These are phyloP conservation scores for Haplographium delicatum DNA, from an alignment of 495 filamentous ascomycete genomes.

Conservation along the genomic window DNA sequence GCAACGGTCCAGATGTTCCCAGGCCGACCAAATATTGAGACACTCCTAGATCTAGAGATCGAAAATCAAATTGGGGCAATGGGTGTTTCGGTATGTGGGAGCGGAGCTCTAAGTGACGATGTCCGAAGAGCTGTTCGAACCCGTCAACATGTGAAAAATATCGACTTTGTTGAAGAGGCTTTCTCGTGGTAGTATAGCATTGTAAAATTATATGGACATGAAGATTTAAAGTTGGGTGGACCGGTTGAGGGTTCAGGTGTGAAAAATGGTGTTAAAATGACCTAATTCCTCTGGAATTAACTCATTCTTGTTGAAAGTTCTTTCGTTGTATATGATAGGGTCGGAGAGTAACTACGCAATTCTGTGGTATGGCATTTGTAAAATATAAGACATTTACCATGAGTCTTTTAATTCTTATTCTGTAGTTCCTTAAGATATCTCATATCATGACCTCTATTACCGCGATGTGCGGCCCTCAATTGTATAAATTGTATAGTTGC, in stretches of 20 bases:
- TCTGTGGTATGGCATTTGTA: too few relatives aligned
- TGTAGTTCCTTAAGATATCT: too few relatives aligned
- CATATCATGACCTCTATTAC: too few relatives aligned
- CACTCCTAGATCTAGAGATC: slow-evolving; percentile 73
- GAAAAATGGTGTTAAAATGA: not conserved
- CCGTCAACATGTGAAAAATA: slow-evolving; percentile 55
- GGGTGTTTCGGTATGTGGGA: slow-evolving; percentile 83
- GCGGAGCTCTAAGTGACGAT: slow-evolving; percentile 83
- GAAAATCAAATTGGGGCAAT: slow-evolving; percentile 72
- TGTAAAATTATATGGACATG: too few relatives aligned
- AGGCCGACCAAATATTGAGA: slow-evolving; percentile 54
- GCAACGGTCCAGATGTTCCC: slow-evolving; percentile 88
- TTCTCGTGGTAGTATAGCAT: slow-evolving; percentile 83
- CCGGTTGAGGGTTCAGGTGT: too few relatives aligned
- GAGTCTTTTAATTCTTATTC: too few relatives aligned
- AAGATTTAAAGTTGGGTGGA: too few relatives aligned
- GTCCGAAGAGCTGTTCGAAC: slow-evolving; percentile 68
- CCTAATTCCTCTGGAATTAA: not conserved
- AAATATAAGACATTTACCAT: too few relatives aligned
- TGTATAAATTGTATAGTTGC: too few relatives aligned
- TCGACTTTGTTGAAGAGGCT: slow-evolving; percentile 93
- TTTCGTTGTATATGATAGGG: slow-evolving; percentile 8
- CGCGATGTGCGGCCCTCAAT: too few relatives aligned
- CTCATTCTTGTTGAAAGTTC: not conserved
- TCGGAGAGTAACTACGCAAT: too few relatives aligned